Percentiles rank a stretch among this genome's conserved stretches.
phyloP scores from a whole-genome alignment of 352 stramenopile genomes.

The Thalassiosira oceanica region DNA sequence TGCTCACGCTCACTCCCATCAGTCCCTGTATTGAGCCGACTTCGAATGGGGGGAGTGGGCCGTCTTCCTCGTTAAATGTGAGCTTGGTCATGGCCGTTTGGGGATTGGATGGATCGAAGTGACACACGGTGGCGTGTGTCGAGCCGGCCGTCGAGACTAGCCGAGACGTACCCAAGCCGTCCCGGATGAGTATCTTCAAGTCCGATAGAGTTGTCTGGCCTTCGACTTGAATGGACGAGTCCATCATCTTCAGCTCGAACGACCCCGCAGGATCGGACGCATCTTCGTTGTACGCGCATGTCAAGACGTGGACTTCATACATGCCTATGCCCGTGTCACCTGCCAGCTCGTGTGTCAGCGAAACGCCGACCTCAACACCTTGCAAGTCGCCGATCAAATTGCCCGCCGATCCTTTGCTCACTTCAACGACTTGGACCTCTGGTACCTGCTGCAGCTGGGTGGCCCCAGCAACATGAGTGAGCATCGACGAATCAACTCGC shows the following conservation, averaged over 20 bases:
- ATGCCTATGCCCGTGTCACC: conserved; percentile 63
- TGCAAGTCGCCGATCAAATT: conserved; percentile 60
- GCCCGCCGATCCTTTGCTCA: conserved; percentile 64
- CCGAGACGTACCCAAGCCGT: conserved; percentile 27
- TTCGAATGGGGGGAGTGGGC: conserved; percentile 33
- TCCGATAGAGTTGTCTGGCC: conserved; percentile 38
- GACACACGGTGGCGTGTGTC: conserved; percentile 39
- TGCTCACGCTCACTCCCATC: conserved; percentile 16
- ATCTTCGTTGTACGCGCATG: conserved; percentile 46
- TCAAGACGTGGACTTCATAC: conserved; percentile 67
- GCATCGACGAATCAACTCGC: conserved; percentile 33
- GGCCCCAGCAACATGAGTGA: conserved; percentile 32
- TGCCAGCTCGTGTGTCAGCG: conserved; percentile 53
- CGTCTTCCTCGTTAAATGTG: conserved; percentile 30
- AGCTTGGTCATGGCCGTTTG: conserved; percentile 37
- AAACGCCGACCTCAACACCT: conserved; percentile 53
- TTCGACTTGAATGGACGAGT: conserved; percentile 44
- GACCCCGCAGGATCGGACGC: conserved; percentile 41
- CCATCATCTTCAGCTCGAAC: conserved; percentile 60
- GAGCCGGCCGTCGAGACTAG: conserved; percentile 20
- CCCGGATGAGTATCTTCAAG: conserved; percentile 31
- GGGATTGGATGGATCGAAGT: conserved; percentile 37
- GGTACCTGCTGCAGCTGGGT: conserved; percentile 45
- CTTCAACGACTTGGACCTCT: conserved; percentile 64
- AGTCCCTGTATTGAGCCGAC: conserved; percentile 33